phyloP scores from a whole-genome alignment of 768 basidiomycete species.

The Collybiopsis luxurians region DNA sequence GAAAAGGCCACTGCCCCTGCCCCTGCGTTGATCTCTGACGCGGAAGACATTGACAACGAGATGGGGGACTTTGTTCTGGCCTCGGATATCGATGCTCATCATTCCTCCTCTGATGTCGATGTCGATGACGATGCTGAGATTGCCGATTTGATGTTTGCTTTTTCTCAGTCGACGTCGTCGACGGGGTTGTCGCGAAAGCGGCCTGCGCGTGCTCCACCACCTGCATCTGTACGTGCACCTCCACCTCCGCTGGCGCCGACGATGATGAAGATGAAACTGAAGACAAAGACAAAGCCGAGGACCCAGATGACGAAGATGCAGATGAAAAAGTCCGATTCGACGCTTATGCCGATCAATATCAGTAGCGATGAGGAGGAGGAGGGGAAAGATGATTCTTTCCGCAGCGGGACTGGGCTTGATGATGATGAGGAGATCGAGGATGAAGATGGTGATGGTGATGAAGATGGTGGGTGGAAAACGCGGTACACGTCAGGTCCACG shows the following conservation, averaged over 20 bases:
- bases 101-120: background rate
- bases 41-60: background rate
- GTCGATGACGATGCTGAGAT: background rate
- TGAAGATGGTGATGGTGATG: background rate
- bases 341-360: no score
- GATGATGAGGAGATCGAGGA: constrained; percentile 1
- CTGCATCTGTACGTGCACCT: background rate
- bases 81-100: background rate
- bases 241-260: background rate
- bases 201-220: background rate
- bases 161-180: background rate
- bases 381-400: background rate
- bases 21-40: background rate
- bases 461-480: constrained; percentile 1
- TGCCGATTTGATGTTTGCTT: background rate
- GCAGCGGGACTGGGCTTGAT: background rate
- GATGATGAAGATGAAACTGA: background rate
- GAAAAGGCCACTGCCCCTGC: background rate
- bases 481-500: background rate
- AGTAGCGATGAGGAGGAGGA: no score
- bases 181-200: background rate
- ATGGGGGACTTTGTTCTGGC: background rate
- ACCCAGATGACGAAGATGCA: no score
- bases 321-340: no score
- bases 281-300: no score